Base-by-base conservation (phyloP, 1,284 basidiomycete species). In the Mycosarcoma mackinlayi region DNA sequence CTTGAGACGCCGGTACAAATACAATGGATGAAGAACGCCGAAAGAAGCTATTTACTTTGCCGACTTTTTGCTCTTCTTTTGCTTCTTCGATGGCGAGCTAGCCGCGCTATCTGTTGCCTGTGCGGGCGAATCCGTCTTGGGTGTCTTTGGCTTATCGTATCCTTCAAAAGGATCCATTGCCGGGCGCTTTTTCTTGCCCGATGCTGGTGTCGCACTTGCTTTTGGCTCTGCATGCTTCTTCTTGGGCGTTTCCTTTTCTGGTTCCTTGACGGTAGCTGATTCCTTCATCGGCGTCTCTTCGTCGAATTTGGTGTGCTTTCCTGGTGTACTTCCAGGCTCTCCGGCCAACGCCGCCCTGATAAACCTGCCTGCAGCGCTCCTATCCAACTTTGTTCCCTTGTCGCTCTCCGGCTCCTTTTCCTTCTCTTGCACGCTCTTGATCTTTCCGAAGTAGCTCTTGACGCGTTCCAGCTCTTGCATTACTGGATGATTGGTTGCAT, bases 371-470 rank as follows among this genome's bases (percentile, higher is more conserved):
- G 73, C 73, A 0, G 73, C 73, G 21, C 61, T 60, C 34, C 35
- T 65, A 40, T 75, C 73, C 24, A 75, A 35, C 33, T 45, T 72
- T 3, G 30, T 23, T 4, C 56, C 38, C 25, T 40, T 40, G 2
- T 50, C 39, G 24, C 59, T 21, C n/a, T 28, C 42, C 5, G 44
- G 27, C 30, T 59, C 66, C 40, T 52, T 51, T 37, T 70, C 58
- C 21, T 49, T 39, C 6, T 62, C 47, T 50, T 77, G 68, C 1
- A 61, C 75, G 10, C 44, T 24, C 46, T 75, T 62, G 44, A 78
- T 73, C 59, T 78, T 78, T 13, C 37, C 49, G 49, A 78, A 76
- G 44, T 78, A 78, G 34, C 61, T 48, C 60, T 77, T 71, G 38
- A 78, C 76, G 19, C 76, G 37, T 25, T 78, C 68, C 25, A 77